A percentile compares a stretch with the other conserved stretches of the same genome.
Conservation (phyloP, 1,284 basidiomycete genomes). For the Sphaerobolus stellatus region DNA sequence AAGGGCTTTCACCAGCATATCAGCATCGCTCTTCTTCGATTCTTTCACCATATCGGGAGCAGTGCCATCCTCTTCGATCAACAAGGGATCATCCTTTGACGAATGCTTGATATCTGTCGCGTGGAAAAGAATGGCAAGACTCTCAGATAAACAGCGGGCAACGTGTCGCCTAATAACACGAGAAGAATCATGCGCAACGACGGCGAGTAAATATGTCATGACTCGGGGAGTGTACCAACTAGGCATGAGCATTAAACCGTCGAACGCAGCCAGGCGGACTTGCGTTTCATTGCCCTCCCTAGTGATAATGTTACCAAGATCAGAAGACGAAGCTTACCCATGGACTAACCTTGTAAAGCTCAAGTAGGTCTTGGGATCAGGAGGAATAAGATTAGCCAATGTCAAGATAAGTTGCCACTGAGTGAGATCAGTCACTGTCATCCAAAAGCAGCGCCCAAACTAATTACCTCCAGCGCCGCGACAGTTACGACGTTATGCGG, state of each 20-base stretch:
- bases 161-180: constrained; percentile 83
- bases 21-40: constrained; percentile 76
- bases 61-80: constrained; percentile 85
- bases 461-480: constrained; percentile 79
- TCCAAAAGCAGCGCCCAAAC: background rate
- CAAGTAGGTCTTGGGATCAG: constrained; percentile 82
- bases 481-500: constrained; percentile 93
- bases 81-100: constrained; percentile 72
- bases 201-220: constrained; percentile 87
- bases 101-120: constrained; percentile 86
- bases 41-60: constrained; percentile 69
- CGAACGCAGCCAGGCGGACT: constrained; percentile 90
- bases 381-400: constrained; percentile 77
- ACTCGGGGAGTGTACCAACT: constrained; percentile 78
- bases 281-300: constrained; percentile 93
- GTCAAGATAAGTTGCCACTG: constrained; percentile 84
- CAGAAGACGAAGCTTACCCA: background rate
- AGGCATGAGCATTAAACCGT: constrained; percentile 88
- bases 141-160: constrained; percentile 82
- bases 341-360: constrained; percentile 77
- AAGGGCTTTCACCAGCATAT: constrained; percentile 77
- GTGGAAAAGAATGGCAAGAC: constrained; percentile 82
- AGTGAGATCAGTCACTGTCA: constrained; percentile 11
- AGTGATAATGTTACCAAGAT: constrained; percentile 9
- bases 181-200: constrained; percentile 86